A percentile compares a stretch with the other conserved stretches of the same genome.
These are phyloP conservation scores for Chionographis japonica DNA, from an alignment of 106 monocot species.

Conservation along the genomic window DNA sequence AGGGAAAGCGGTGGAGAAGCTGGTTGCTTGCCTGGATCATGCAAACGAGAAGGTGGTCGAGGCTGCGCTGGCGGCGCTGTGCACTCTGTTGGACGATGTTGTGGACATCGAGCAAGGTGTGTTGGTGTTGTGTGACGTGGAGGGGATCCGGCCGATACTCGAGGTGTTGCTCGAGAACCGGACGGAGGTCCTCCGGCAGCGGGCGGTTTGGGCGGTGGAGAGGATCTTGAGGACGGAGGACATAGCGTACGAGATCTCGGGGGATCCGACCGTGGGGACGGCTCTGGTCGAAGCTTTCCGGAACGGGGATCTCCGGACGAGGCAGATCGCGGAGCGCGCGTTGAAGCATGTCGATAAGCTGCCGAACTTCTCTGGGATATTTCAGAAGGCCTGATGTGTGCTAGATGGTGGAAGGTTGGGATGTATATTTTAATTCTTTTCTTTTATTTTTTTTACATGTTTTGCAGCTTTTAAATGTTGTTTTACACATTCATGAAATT, in stretches of 20 bases:
- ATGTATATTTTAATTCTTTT: too few relatives aligned
- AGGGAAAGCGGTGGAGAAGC: constrained; percentile 66
- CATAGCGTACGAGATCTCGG: constrained; percentile 62
- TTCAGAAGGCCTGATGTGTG: constrained; percentile 25
- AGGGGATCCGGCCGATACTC: constrained; percentile 68
- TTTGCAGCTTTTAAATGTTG: too few relatives aligned
- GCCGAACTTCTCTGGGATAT: constrained; percentile 93
- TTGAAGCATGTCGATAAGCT: constrained; percentile 80
- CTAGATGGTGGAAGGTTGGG: too few relatives aligned
- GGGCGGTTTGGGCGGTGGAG: constrained; percentile 89
- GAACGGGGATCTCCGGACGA: constrained; percentile 69
- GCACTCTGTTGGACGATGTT: constrained; percentile 63
- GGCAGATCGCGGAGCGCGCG: constrained; percentile 83
- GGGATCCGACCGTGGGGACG: constrained; percentile 63
- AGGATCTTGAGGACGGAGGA: constrained; percentile 87
- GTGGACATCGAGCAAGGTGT: constrained; percentile 75
- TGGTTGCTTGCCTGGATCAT: constrained; percentile 82
- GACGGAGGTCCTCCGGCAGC: constrained; percentile 55
- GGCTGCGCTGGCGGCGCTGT: constrained; percentile 69
- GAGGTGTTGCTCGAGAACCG: constrained; percentile 52
- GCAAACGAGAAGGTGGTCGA: constrained; percentile 71
- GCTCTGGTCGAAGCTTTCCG: constrained; percentile 87
- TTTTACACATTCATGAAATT: too few relatives aligned
- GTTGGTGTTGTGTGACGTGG: constrained; percentile 47
- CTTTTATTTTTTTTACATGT: too few relatives aligned